Percentiles rank a stretch among this genome's conserved stretches.
These are phyloP conservation scores for Pochonia chlamydosporia DNA, from an alignment of 2,329 filamentous ascomycete genomes.

Conservation along the genomic window DNA sequence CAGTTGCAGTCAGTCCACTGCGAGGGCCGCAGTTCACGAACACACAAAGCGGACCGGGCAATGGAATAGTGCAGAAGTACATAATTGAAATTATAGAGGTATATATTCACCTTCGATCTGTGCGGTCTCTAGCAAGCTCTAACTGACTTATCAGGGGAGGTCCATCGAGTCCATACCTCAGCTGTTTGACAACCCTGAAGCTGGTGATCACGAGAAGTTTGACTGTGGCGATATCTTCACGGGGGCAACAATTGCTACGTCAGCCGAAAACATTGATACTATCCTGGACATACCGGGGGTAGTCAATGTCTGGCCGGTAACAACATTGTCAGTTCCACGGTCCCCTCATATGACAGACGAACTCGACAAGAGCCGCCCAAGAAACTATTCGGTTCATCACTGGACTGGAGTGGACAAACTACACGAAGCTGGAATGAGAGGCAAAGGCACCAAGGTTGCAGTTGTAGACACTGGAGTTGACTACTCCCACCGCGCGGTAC, in stretches of 20 bases:
- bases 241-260: constrained; percentile 27
- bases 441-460: constrained; percentile 31
- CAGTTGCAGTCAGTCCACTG: not conserved
- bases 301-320: constrained; percentile 30
- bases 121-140: not conserved
- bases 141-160: constrained; percentile 5
- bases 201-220: constrained; percentile 19
- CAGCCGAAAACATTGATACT: constrained; percentile 25
- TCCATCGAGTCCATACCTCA: constrained; percentile 13
- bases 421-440: constrained; percentile 29
- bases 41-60: not conserved
- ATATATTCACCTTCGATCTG: not conserved
- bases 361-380: constrained; percentile 22
- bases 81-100: constrained; percentile 17
- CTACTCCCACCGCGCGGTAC: constrained; percentile 32
- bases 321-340: constrained; percentile 14
- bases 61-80: constrained; percentile 16
- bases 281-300: constrained; percentile 27
- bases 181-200: constrained; percentile 13
- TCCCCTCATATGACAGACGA: not conserved
- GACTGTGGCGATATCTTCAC: constrained; percentile 30
- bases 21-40: not conserved
- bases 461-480: constrained; percentile 35
- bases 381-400: constrained; percentile 20
- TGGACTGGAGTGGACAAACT: constrained; percentile 34